A percentile compares a stretch with the other conserved stretches of the same genome.
Conservation (phyloP, 2,329 filamentous ascomycete species). For the Aspergillus vadensis region DNA sequence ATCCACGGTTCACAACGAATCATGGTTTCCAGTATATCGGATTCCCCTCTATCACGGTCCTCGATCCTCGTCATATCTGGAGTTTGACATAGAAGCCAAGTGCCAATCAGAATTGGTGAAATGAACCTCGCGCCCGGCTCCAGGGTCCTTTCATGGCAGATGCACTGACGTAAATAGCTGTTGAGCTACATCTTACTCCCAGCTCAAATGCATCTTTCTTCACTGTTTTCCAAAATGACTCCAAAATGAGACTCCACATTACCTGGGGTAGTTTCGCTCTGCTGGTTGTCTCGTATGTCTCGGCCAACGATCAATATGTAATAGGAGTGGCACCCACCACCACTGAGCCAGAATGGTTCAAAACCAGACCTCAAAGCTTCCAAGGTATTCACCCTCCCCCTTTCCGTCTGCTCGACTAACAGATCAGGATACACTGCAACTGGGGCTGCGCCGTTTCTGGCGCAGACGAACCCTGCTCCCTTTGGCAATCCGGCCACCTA, state of each 20-base stretch:
- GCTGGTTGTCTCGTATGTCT: background rate
- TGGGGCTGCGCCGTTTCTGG: conserved; percentile 68
- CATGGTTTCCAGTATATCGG: too few species aligned
- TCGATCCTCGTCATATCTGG: too few species aligned
- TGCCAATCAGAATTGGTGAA: too few species aligned
- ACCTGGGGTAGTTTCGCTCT: background rate
- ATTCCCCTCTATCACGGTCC: too few species aligned
- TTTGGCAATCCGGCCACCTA: conserved; percentile 61
- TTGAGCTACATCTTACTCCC: too few species aligned
- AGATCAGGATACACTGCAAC: conserved; percentile 50
- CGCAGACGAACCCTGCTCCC: conserved; percentile 68
- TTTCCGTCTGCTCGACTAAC: background rate
- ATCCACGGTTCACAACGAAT: too few species aligned
- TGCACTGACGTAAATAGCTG: too few species aligned
- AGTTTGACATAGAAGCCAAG: too few species aligned
- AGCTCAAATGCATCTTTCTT: too few species aligned
- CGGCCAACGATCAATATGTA: background rate
- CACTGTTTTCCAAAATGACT: too few species aligned
- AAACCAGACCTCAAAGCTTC: background rate
- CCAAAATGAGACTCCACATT: background rate
- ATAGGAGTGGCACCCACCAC: background rate
- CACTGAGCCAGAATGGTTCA: conserved; percentile 1
- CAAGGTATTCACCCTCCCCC: background rate
- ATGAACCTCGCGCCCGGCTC: too few species aligned
- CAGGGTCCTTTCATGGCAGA: too few species aligned